These are phyloP conservation scores for Aspergillus incahuasiensis DNA, from an alignment of 495 filamentous ascomycete species.

Conservation along the genomic window DNA sequence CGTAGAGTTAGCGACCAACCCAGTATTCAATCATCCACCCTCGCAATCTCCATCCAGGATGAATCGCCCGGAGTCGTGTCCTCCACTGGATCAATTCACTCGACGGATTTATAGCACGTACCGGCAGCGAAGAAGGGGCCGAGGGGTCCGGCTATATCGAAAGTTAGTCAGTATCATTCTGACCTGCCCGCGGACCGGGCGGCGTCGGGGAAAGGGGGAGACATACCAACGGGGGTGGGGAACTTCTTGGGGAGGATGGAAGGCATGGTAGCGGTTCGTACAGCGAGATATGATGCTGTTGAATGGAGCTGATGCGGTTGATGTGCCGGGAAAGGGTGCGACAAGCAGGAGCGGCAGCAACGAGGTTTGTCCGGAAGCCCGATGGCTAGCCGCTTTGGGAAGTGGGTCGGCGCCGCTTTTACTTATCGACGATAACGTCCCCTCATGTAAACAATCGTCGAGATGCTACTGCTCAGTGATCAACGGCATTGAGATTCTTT, in stretches of 20 bases:
- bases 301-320: slow-evolving; percentile 31
- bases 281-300: slow-evolving; percentile 13
- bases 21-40: neutral
- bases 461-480: no score
- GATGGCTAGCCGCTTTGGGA: slow-evolving; percentile 22
- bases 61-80: neutral
- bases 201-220: slow-evolving; percentile 17
- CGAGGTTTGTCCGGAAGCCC: slow-evolving; percentile 39
- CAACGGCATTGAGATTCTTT: no score
- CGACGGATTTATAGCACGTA: slow-evolving; percentile 46
- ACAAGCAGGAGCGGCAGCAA: slow-evolving; percentile 24
- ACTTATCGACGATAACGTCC: neutral
- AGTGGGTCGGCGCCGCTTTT: slow-evolving; percentile 31
- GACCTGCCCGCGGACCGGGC: no score
- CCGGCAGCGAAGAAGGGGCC: slow-evolving; percentile 90
- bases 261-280: slow-evolving; percentile 56
- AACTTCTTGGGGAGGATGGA: slow-evolving; percentile 90
- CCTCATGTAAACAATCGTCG: slow-evolving; percentile 33
- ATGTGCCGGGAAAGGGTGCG: slow-evolving; percentile 23
- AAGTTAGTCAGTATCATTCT: slow-evolving; percentile 27
- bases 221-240: slow-evolving; percentile 79
- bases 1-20: slow-evolving; percentile 19
- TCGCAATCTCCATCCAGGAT: neutral
- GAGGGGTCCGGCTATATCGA: slow-evolving; percentile 71
- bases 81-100: neutral